Evolutionary conservation across 139 green algal species (phyloP).

Genomic region (Volvox reticuliferus): DNA sequence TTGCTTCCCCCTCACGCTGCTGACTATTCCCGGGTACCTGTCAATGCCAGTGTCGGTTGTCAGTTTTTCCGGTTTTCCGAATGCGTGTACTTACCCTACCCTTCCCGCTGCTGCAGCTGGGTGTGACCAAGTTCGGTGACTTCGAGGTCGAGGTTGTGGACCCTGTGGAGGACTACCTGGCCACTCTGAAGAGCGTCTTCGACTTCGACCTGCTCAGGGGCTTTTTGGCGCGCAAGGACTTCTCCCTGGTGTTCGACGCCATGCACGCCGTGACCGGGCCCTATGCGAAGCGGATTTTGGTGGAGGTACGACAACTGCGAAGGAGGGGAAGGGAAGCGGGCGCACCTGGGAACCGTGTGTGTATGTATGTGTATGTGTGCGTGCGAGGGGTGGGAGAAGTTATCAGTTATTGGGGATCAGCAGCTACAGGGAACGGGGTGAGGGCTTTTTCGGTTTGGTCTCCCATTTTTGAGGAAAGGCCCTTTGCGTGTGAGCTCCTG

Average conservation of each 20-base stretch:
- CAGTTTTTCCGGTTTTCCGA: background rate
- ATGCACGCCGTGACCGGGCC: constrained; percentile 98
- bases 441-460: too few species aligned
- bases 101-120: constrained; percentile 46
- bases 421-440: too few species aligned
- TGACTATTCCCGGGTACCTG: too few species aligned
- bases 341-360: too few species aligned
- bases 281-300: constrained; percentile 95
- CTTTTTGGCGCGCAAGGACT: constrained; percentile 91
- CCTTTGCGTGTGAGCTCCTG: too few species aligned
- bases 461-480: too few species aligned
- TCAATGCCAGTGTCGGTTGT: too few species aligned
- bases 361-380: background rate
- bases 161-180: constrained; percentile 94
- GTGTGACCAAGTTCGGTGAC: constrained; percentile 80
- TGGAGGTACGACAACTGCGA: constrained; percentile 69
- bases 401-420: background rate
- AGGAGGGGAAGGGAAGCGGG: constrained; percentile 41
- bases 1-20: too few species aligned
- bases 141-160: constrained; percentile 99
- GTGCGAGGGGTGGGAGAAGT: background rate
- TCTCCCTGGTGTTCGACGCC: constrained; percentile 95
- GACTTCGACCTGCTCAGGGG: constrained; percentile 92
- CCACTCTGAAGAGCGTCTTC: constrained; percentile 92
- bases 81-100: background rate